Percentiles rank a stretch among this genome's conserved stretches.
phyloP scores from a whole-genome alignment of 2,329 filamentous ascomycete species.

The Exophiala phaeomuriformis region DNA sequence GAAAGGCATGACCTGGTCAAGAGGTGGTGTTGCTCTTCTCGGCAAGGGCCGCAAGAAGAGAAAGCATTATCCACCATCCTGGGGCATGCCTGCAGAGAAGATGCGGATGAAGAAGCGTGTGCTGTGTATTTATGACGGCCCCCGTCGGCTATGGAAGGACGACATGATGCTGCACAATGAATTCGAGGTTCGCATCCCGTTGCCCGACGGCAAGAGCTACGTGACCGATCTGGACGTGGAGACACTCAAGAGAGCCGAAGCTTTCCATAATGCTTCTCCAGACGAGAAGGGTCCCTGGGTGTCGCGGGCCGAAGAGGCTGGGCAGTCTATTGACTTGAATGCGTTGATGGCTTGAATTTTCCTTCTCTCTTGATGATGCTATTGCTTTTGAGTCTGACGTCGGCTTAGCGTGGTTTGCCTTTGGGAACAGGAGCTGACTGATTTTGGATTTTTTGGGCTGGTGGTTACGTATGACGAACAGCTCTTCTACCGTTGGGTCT shows the following conservation, averaged over 20 bases:
- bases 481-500: no score
- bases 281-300: slow-evolving; percentile 85
- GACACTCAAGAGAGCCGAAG: slow-evolving; percentile 80
- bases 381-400: slow-evolving; percentile 1
- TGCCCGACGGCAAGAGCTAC: slow-evolving; percentile 68
- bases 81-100: slow-evolving; percentile 85
- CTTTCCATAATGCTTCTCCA: slow-evolving; percentile 68
- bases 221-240: slow-evolving; percentile 90
- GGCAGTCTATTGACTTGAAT: slow-evolving; percentile 31
- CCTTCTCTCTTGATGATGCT: slow-evolving; percentile 14
- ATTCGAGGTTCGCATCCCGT: slow-evolving; percentile 80
- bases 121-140: slow-evolving; percentile 83
- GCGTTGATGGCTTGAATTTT: slow-evolving; percentile 24
- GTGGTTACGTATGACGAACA: no score
- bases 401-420: no score
- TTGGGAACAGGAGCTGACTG: no score
- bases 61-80: slow-evolving; percentile 86
- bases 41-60: slow-evolving; percentile 75
- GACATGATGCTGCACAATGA: slow-evolving; percentile 98
- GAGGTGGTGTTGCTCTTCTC: slow-evolving; percentile 57
- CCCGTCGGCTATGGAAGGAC: slow-evolving; percentile 84
- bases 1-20: slow-evolving; percentile 69
- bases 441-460: no score
- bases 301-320: slow-evolving; percentile 11
- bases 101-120: slow-evolving; percentile 99